These are phyloP conservation scores for Fusarium penzigii DNA, from an alignment of 2,329 filamentous ascomycete genomes.

Conservation along the genomic window DNA sequence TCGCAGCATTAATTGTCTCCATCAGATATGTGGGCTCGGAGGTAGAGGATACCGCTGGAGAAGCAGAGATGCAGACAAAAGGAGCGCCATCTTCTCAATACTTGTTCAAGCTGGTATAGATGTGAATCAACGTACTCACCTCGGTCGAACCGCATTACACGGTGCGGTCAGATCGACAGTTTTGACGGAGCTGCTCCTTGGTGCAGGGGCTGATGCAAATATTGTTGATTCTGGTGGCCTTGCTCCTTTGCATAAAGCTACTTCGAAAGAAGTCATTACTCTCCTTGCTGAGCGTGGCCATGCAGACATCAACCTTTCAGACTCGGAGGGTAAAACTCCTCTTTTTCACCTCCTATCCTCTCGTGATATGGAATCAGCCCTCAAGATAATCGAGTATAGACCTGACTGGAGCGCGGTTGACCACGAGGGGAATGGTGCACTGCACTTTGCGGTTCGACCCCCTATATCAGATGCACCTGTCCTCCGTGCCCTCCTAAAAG, in stretches of 20 bases:
- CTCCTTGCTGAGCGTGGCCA: conserved; percentile 26
- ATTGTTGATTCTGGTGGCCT: conserved; percentile 9
- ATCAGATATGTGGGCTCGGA: neutral
- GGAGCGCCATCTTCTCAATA: conserved; percentile 13
- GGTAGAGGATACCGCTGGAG: neutral
- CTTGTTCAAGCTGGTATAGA: conserved; percentile 26
- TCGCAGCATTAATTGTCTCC: conserved; percentile 4
- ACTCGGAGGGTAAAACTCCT: conserved; percentile 21
- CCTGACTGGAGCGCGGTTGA: conserved; percentile 20
- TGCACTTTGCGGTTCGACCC: conserved; percentile 17
- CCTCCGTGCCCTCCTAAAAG: conserved; percentile 12
- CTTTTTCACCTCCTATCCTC: conserved; percentile 13
- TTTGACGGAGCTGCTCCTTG: conserved; percentile 17
- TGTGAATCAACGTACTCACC: conserved; percentile 15
- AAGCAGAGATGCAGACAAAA: neutral
- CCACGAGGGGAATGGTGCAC: conserved; percentile 17
- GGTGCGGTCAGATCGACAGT: conserved; percentile 1
- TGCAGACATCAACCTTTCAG: conserved; percentile 25
- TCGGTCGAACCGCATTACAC: conserved; percentile 23
- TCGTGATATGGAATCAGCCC: neutral
- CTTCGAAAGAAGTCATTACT: conserved; percentile 7
- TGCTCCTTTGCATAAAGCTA: conserved; percentile 18
- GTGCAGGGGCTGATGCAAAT: conserved; percentile 27
- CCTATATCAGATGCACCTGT: neutral
- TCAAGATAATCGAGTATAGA: conserved; percentile 16